These are phyloP conservation scores for Starmerella apis DNA, from an alignment of 805 yeast genomes.

Conservation along the genomic window DNA sequence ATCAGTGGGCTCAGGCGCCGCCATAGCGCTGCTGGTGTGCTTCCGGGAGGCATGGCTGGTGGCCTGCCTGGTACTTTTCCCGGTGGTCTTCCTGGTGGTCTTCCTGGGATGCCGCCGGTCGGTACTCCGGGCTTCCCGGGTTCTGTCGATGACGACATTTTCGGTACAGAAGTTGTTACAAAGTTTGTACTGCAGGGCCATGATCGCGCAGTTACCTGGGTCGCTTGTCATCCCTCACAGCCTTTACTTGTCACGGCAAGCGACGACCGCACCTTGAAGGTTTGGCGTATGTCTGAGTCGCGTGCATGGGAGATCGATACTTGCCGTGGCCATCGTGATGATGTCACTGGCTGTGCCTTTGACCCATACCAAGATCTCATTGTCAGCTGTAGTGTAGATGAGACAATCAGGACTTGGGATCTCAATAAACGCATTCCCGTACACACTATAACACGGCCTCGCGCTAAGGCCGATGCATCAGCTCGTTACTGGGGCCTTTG, in stretches of 20 bases:
- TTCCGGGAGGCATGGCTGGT: conserved; percentile 11
- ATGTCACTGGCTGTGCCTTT: conserved; percentile 78
- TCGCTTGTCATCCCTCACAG: conserved; percentile 91
- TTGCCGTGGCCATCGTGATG: conserved; percentile 94
- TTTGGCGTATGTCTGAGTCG: conserved; percentile 96
- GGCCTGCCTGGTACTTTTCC: neutral
- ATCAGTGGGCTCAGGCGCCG: conserved; percentile 87
- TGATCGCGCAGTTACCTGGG: conserved; percentile 98
- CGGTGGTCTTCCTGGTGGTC: conserved; percentile 4
- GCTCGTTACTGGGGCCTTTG: conserved; percentile 71
- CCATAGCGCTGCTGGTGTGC: conserved; percentile 64
- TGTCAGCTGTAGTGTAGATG: conserved; percentile 89
- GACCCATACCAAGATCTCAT: conserved; percentile 90
- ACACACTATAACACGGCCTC: conserved; percentile 85
- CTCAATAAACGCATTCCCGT: conserved; percentile 85
- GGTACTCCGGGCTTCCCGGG: conserved; percentile 8
- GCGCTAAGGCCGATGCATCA: conserved; percentile 45
- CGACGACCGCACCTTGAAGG: conserved; percentile 87
- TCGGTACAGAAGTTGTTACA: conserved; percentile 89
- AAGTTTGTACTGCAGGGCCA: conserved; percentile 96
- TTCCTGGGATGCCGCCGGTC: conserved; percentile 4
- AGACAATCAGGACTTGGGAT: conserved; percentile 95
- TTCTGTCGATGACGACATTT: conserved; percentile 46
- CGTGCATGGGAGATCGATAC: conserved; percentile 99
- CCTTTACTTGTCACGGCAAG: conserved; percentile 92